Evolutionary conservation across 2,329 filamentous ascomycete species (phyloP).

Genomic region (Neonectria punicea): DNA sequence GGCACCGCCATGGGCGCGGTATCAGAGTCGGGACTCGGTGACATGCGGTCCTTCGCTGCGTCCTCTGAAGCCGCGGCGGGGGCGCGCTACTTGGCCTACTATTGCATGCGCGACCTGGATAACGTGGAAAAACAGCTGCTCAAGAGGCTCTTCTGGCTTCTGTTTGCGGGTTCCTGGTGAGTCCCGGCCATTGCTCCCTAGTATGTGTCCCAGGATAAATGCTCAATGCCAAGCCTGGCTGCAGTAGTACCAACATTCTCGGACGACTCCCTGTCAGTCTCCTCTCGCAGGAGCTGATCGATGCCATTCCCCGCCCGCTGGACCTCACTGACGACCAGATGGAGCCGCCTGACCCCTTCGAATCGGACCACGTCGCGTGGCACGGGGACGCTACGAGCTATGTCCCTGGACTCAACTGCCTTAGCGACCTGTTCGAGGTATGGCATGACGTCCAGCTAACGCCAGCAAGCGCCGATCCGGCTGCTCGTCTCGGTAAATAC

Average conservation of each 20-base stretch:
- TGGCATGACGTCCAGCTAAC: constrained; percentile 46
- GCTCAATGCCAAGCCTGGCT: not conserved
- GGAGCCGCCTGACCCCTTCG: constrained; percentile 27
- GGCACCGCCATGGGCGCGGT: constrained; percentile 38
- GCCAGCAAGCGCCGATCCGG: constrained; percentile 15
- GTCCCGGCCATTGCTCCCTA: constrained; percentile 6
- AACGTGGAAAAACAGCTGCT: constrained; percentile 45
- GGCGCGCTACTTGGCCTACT: constrained; percentile 45
- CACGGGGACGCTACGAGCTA: constrained; percentile 48
- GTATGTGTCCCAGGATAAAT: not conserved
- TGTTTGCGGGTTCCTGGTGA: constrained; percentile 46
- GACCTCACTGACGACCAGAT: constrained; percentile 46
- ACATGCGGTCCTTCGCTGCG: constrained; percentile 36
- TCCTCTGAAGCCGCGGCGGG: constrained; percentile 44
- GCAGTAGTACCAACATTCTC: constrained; percentile 44
- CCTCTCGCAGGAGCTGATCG: constrained; percentile 36
- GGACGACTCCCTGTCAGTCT: constrained; percentile 42
- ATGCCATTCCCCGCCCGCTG: constrained; percentile 38
- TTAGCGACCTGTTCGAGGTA: constrained; percentile 47
- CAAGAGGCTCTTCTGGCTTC: constrained; percentile 49
- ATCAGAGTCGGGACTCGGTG: constrained; percentile 17
- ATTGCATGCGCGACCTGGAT: constrained; percentile 36
- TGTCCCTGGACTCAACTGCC: constrained; percentile 47
- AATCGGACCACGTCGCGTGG: constrained; percentile 37
- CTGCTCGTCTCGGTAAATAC: constrained; percentile 17